Conservation (phyloP, 371 early-diverging fungal genomes). For the Actinomortierella wolfii region DNA sequence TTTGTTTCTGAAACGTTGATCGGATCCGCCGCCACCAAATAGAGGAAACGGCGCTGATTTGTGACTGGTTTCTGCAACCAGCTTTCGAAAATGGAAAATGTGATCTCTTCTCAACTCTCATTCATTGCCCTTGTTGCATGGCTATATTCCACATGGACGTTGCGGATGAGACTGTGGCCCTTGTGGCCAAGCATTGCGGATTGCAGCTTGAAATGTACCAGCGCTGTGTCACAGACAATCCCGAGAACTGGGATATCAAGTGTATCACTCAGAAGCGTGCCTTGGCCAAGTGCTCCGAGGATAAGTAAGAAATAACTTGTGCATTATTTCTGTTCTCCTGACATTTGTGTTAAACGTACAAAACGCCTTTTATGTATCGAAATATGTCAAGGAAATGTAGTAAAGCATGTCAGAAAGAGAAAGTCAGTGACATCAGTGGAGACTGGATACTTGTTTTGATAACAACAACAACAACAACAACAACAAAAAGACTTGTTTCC, state of each 20-base stretch:
- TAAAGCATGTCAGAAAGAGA: too few relatives aligned
- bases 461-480: too few relatives aligned
- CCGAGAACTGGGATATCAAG: conserved; percentile 71
- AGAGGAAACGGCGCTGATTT: too few relatives aligned
- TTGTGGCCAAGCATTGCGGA: conserved; percentile 79
- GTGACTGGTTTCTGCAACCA: not conserved
- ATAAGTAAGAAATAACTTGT: conserved; percentile 58
- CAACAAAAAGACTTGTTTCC: too few relatives aligned
- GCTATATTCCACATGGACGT: conserved; percentile 49
- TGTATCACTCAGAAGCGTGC: conserved; percentile 75
- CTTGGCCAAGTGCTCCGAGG: conserved; percentile 81
- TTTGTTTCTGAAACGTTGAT: too few relatives aligned
- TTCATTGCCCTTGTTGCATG: conserved; percentile 10
- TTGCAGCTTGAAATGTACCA: conserved; percentile 78
- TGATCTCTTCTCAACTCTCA: not conserved
- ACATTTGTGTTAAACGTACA: not conserved
- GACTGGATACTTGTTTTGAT: too few relatives aligned
- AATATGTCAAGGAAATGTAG: too few relatives aligned
- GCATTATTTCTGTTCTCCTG: not conserved
- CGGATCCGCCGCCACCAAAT: too few relatives aligned
- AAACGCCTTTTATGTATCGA: too few relatives aligned
- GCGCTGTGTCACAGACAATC: conserved; percentile 77
- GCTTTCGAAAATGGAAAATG: not conserved
- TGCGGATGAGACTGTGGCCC: conserved; percentile 43
- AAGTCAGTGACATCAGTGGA: too few relatives aligned